Percentiles rank a stretch among this genome's conserved stretches.
phyloP scores from a whole-genome alignment of 495 filamentous ascomycete species.

The Aspergillus saccharolyticus region DNA sequence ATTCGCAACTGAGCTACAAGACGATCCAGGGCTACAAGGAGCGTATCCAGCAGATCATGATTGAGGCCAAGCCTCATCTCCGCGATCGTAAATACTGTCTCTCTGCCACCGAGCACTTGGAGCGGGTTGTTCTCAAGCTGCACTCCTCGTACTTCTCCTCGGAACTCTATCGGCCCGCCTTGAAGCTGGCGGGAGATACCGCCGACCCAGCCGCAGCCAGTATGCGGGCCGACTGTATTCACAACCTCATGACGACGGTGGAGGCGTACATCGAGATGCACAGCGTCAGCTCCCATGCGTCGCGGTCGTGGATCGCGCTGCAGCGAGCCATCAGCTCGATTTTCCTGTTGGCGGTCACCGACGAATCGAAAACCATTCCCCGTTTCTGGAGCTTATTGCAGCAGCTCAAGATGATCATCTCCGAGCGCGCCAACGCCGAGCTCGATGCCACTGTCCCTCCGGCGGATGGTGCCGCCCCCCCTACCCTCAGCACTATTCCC shows the following conservation, averaged over 20 bases:
- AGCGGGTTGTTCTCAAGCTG: constrained; percentile 52
- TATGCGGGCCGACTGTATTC: constrained; percentile 42
- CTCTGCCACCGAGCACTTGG: constrained; percentile 45
- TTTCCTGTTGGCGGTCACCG: constrained; percentile 43
- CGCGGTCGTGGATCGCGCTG: constrained; percentile 44
- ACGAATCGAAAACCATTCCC: constrained; percentile 38
- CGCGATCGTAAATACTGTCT: constrained; percentile 46
- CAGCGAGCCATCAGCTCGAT: constrained; percentile 47
- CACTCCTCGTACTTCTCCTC: constrained; percentile 56
- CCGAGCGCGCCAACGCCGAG: constrained; percentile 38
- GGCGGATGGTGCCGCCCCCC: not conserved
- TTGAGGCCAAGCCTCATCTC: constrained; percentile 48
- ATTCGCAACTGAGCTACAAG: constrained; percentile 37
- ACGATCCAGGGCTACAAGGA: constrained; percentile 49
- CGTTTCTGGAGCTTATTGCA: constrained; percentile 38
- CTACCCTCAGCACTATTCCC: constrained; percentile 27
- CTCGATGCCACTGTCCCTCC: constrained; percentile 17
- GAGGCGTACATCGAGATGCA: constrained; percentile 46
- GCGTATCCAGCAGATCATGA: constrained; percentile 46
- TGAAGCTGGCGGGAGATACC: constrained; percentile 35
- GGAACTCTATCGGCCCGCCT: constrained; percentile 55
- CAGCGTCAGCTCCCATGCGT: constrained; percentile 37
- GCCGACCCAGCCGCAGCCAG: constrained; percentile 33
- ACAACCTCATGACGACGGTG: constrained; percentile 39
- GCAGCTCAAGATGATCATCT: constrained; percentile 40